Base-by-base conservation (phyloP, 179 eudicot species). In the Heliamphora pulchella region DNA sequence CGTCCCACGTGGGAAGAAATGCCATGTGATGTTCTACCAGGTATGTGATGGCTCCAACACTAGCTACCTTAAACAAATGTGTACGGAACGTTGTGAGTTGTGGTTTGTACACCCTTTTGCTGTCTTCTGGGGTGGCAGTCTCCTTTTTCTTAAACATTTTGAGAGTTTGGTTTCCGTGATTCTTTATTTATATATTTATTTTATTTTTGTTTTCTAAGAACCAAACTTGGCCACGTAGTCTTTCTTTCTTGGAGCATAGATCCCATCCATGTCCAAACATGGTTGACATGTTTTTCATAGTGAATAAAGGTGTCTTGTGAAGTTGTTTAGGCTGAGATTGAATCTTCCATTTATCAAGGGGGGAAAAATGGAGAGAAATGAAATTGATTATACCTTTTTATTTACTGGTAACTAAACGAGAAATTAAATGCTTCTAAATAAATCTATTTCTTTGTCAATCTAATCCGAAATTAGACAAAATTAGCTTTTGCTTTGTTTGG, bases 11-110 rank as follows among this genome's bases (percentile, higher is more conserved):
- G 84, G 73, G 43, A 44, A 31, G 74, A 77, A 53, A 46, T 67
- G 80, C 65, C 84, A 84, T 79, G 80, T 84, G 86, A 73, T 15
- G 76, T 76, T 61, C 73, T 76, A 73, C 76, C 47, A 59, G 22
- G 68, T 43, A 11, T 18, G 9, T 58, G 10, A 17, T 62, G 17
- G 79, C 57, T 47, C 69, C 41, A 53, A 74, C 63, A 13, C 20
- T 69, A 11, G 51, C 46, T 1, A 82, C 66, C 74, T 73, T 71
- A 76, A 80, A 72, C 43, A 80, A 82, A 44, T 70, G 6, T 69
- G 88, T 78, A 78, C 79, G 82, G 81, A 84, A 46, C 50, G 66
- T 57, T 63, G 73, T 43, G 43, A 65, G 59, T 14, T 76, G 74
- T 5, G 53, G 62, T 51, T 43, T 54, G 51, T 79, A 15, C 68